Percentiles rank a stretch among this genome's conserved stretches.
Conservation (phyloP, 2,329 filamentous ascomycete species). For the Coniella vitis region DNA sequence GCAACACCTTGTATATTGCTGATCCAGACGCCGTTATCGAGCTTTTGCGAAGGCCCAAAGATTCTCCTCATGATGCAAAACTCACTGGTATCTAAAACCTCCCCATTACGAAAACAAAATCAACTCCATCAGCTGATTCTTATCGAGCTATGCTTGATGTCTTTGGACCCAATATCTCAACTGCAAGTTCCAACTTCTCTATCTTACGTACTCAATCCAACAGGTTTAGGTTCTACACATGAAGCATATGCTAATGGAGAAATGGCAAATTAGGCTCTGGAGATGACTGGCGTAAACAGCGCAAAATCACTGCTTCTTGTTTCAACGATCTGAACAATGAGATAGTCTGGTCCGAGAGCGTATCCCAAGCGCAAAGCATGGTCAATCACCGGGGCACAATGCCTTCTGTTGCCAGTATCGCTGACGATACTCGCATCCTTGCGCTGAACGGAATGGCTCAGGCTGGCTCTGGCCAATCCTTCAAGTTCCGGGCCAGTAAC, state of each 20-base stretch:
- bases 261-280: too few relatives aligned
- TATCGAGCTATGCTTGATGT: constrained; percentile 3
- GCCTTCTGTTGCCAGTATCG: not conserved
- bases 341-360: constrained; percentile 7
- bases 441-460: constrained; percentile 5
- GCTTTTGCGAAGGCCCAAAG: not conserved
- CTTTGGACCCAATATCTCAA: constrained; percentile 3
- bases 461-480: constrained; percentile 9
- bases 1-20: not conserved
- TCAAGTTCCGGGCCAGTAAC: constrained; percentile 14
- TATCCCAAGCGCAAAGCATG: not conserved
- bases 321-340: constrained; percentile 10
- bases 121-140: too few relatives aligned
- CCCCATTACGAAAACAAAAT: not conserved
- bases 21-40: not conserved
- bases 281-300: constrained; percentile 3
- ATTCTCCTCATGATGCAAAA: not conserved
- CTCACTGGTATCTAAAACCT: not conserved
- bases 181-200: not conserved
- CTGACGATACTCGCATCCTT: constrained; percentile 4
- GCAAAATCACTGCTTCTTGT: not conserved
- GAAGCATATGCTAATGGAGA: too few relatives aligned
- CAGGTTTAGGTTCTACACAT: not conserved
- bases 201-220: not conserved
- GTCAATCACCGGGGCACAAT: constrained; percentile 1